Conservation (phyloP, 2,329 filamentous ascomycete genomes). For the Trichoderma guizhouense region DNA sequence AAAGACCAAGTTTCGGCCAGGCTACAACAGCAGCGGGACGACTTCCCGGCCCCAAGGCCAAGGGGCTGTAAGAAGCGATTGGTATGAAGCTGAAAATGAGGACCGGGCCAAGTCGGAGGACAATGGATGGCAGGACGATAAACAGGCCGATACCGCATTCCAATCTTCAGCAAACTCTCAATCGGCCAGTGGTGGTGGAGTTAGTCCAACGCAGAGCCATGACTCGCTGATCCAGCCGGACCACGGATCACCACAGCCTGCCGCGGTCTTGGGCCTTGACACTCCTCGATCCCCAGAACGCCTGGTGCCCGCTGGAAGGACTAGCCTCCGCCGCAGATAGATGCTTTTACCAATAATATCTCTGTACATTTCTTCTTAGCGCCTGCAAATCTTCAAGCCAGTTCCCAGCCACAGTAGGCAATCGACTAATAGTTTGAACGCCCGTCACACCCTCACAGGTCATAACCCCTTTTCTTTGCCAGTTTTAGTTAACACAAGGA, state of each 20-base stretch:
- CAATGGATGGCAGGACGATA: not conserved
- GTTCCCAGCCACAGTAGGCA: not conserved
- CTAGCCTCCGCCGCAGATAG: constrained; percentile 9
- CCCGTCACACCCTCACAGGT: not conserved
- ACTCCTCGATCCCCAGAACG: constrained; percentile 3
- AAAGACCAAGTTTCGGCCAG: constrained; percentile 9
- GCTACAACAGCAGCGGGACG: not conserved
- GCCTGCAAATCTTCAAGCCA: not conserved
- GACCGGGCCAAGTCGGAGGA: not conserved
- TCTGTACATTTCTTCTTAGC: not conserved
- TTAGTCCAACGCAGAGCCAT: constrained; percentile 7
- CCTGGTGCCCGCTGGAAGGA: not conserved
- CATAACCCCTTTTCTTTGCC: not conserved
- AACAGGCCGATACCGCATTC: constrained; percentile 9
- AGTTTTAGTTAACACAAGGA: not conserved
- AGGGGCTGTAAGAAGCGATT: not conserved
- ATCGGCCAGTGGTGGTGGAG: constrained; percentile 1
- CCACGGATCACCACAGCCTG: constrained; percentile 1
- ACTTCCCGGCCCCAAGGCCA: not conserved
- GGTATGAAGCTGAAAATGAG: not conserved
- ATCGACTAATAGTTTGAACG: not conserved
- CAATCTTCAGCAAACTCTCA: not conserved
- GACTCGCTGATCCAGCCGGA: constrained; percentile 8
- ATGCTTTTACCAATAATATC: not conserved
- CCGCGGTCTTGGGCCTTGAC: not conserved